These are phyloP conservation scores for Ophiostoma tasmaniense DNA, from an alignment of 2,329 filamentous ascomycete genomes.

Conservation along the genomic window DNA sequence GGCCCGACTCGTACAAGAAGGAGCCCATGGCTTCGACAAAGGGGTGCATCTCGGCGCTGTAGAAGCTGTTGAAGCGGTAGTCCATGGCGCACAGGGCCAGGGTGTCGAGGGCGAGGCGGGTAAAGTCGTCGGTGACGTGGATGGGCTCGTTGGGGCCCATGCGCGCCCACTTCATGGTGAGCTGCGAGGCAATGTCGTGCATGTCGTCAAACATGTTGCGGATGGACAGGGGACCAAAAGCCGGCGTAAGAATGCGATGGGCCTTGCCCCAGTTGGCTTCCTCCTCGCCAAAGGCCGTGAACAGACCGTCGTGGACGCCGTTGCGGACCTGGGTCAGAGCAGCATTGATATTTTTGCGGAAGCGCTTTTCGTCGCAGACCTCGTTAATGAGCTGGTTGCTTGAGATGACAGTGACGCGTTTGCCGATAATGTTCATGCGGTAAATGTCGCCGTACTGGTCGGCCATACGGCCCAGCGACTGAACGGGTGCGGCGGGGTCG, in stretches of 20 bases:
- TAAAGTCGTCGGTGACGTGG: slow-evolving; percentile 54
- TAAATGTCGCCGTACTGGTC: slow-evolving; percentile 20
- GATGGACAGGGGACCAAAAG: slow-evolving; percentile 61
- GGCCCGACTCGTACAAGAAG: slow-evolving; percentile 50
- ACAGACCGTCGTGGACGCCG: slow-evolving; percentile 19
- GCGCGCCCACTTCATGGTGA: slow-evolving; percentile 60
- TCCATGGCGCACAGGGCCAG: slow-evolving; percentile 52
- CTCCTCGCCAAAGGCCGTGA: slow-evolving; percentile 24
- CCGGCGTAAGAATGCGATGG: slow-evolving; percentile 56
- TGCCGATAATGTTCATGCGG: slow-evolving; percentile 14
- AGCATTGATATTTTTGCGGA: slow-evolving; percentile 16
- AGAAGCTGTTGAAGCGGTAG: slow-evolving; percentile 55
- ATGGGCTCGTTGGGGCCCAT: slow-evolving; percentile 50
- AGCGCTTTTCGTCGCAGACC: slow-evolving; percentile 22
- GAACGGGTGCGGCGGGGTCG: slow-evolving; percentile 18
- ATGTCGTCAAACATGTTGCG: slow-evolving; percentile 59
- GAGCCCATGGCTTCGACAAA: slow-evolving; percentile 60
- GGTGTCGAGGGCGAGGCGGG: slow-evolving; percentile 53
- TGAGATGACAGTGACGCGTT: slow-evolving; percentile 15
- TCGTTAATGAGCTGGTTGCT: slow-evolving; percentile 21
- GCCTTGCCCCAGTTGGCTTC: slow-evolving; percentile 60
- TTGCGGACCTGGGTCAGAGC: slow-evolving; percentile 2
- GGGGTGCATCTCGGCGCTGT: slow-evolving; percentile 56
- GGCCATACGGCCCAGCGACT: slow-evolving; percentile 14
- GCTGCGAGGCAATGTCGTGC: slow-evolving; percentile 58